These are phyloP conservation scores for Hanseniaspora mollemarum DNA, from an alignment of 805 yeast genomes.

Conservation along the genomic window DNA sequence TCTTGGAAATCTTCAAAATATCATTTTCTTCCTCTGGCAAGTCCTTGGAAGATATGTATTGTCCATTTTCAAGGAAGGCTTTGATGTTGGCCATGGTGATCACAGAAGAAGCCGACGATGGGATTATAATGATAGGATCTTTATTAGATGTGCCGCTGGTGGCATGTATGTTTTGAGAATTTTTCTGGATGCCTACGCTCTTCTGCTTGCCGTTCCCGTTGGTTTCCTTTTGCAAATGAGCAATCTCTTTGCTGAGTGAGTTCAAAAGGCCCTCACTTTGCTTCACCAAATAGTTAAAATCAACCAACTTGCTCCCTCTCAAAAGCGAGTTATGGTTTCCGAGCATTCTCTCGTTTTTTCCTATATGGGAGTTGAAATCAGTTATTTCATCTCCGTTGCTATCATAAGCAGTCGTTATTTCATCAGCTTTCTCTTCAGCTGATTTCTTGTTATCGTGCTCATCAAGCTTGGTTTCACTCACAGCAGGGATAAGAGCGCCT, in stretches of 20 bases:
- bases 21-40: slow-evolving; percentile 28
- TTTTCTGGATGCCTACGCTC: neutral
- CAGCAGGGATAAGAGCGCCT: slow-evolving; percentile 20
- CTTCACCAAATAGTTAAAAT: slow-evolving; percentile 57
- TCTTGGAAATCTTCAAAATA: slow-evolving; percentile 27
- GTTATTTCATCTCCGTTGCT: neutral
- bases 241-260: slow-evolving; percentile 33
- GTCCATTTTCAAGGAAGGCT: slow-evolving; percentile 62
- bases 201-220: neutral
- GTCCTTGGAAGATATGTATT: slow-evolving; percentile 43
- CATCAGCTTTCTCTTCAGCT: neutral
- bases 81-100: slow-evolving; percentile 55
- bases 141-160: slow-evolving; percentile 21
- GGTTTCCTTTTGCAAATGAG: neutral
- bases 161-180: neutral
- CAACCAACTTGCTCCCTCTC: slow-evolving; percentile 55
- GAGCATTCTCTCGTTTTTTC: slow-evolving; percentile 37
- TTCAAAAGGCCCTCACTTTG: slow-evolving; percentile 37
- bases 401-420: neutral
- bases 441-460: slow-evolving; percentile 19
- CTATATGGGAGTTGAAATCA: slow-evolving; percentile 17
- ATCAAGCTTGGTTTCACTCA: slow-evolving; percentile 27
- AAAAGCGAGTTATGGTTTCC: slow-evolving; percentile 50
- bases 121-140: slow-evolving; percentile 63
- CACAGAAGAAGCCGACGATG: slow-evolving; percentile 70